Evolutionary conservation across 108 stramenopile species (phyloP).

Genomic region (Thalassiosira profunda): DNA sequence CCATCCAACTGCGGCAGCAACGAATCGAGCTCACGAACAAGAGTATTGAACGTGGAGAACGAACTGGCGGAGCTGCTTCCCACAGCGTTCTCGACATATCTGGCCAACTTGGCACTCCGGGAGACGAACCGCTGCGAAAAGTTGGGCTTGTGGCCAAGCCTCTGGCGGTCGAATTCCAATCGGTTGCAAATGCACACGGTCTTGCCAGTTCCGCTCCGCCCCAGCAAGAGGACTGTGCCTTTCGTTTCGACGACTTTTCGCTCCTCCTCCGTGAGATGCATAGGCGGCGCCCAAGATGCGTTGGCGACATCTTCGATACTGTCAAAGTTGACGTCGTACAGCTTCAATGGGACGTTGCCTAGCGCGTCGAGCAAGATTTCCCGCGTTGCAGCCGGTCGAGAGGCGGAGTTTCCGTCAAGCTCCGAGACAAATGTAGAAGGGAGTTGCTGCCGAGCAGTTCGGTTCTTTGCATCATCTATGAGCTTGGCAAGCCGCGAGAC

Average conservation of each 20-base stretch:
- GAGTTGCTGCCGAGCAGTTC: conserved; percentile 38
- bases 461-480: conserved; percentile 56
- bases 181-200: conserved; percentile 59
- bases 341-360: conserved; percentile 53
- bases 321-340: conserved; percentile 33
- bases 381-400: background rate
- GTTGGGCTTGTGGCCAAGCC: background rate
- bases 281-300: conserved; percentile 39
- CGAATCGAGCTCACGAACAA: conserved; percentile 22
- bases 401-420: background rate
- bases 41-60: conserved; percentile 46
- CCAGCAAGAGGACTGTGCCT: conserved; percentile 60
- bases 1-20: conserved; percentile 1
- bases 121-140: conserved; percentile 62
- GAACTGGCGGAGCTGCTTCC: conserved; percentile 4
- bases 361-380: conserved; percentile 43
- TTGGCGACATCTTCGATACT: conserved; percentile 29
- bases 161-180: conserved; percentile 57
- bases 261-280: conserved; percentile 55
- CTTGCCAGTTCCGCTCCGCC: conserved; percentile 62
- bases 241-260: conserved; percentile 42
- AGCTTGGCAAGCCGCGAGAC: conserved; percentile 51
- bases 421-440: conserved; percentile 13
- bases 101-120: conserved; percentile 48
- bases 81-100: conserved; percentile 44